These are phyloP conservation scores for Parathielavia appendiculata DNA, from an alignment of 495 filamentous ascomycete genomes.

Conservation along the genomic window DNA sequence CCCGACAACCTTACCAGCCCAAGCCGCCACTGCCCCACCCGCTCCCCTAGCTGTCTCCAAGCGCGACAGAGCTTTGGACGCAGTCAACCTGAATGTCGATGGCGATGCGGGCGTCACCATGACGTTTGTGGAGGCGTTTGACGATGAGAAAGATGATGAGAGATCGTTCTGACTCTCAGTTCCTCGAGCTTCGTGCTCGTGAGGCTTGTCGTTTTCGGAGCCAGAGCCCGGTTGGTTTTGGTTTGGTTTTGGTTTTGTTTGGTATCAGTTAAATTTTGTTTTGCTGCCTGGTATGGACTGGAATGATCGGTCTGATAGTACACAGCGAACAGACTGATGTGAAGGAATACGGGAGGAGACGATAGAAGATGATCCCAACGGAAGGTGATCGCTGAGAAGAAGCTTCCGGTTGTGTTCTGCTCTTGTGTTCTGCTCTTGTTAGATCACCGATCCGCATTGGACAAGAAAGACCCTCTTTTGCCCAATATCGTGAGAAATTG, in stretches of 20 bases:
- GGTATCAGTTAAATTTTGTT: neutral
- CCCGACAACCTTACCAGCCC: conserved; percentile 12
- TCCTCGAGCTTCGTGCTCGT: neutral
- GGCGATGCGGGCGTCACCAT: conserved; percentile 45
- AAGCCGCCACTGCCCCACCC: conserved; percentile 10
- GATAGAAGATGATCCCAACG: no score
- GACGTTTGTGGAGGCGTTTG: conserved; percentile 45
- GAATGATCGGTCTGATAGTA: neutral
- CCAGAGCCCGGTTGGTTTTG: neutral
- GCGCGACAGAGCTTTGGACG: conserved; percentile 36
- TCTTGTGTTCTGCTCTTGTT: no score
- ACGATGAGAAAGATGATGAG: conserved; percentile 35
- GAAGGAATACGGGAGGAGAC: no score
- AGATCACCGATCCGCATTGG: no score
- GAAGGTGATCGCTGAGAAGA: no score
- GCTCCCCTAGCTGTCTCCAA: conserved; percentile 23
- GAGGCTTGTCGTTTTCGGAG: neutral
- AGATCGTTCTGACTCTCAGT: neutral
- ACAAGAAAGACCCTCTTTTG: no score
- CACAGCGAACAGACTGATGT: no score
- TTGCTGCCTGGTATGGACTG: neutral
- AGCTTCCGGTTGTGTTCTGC: no score
- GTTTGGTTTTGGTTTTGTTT: neutral
- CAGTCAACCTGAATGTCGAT: conserved; percentile 47
- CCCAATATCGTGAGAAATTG: no score